Conservation (phyloP, 805 yeast species). For the Cyberlindnera euphorbiiphila region DNA sequence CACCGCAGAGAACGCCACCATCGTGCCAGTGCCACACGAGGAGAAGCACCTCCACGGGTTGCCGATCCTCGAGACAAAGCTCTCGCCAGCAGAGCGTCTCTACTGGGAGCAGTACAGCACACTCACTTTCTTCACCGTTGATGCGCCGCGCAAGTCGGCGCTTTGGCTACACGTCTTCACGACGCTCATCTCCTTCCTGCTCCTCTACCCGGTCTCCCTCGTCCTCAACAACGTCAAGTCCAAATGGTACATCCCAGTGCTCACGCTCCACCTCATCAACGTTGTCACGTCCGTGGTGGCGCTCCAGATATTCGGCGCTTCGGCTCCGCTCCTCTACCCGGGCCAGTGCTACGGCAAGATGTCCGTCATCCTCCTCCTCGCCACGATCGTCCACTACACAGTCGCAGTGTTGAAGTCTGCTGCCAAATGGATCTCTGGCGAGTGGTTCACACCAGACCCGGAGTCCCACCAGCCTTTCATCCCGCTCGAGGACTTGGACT, state of each 20-base stretch:
- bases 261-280: conserved; percentile 46
- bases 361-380: conserved; percentile 55
- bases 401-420: conserved; percentile 49
- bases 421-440: conserved; percentile 37
- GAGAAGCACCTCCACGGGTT: conserved; percentile 56
- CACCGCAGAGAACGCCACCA: conserved; percentile 12
- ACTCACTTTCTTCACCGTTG: conserved; percentile 63
- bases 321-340: conserved; percentile 71
- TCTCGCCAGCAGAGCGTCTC: conserved; percentile 65
- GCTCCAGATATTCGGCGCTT: conserved; percentile 52
- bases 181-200: conserved; percentile 40
- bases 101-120: conserved; percentile 82
- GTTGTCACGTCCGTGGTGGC: conserved; percentile 48
- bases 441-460: conserved; percentile 18
- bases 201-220: conserved; percentile 66
- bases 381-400: conserved; percentile 49
- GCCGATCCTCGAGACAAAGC: conserved; percentile 63
- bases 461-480: conserved; percentile 23
- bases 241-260: conserved; percentile 52
- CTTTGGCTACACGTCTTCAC: conserved; percentile 52
- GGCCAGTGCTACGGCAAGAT: conserved; percentile 67
- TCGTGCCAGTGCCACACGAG: conserved; percentile 46
- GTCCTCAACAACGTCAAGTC: conserved; percentile 59
- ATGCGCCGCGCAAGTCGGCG: conserved; percentile 45
- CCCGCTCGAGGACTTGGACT: conserved; percentile 30